Base-by-base conservation (phyloP, 139 green algal species). In the Monoraphidium neglectum region DNA sequence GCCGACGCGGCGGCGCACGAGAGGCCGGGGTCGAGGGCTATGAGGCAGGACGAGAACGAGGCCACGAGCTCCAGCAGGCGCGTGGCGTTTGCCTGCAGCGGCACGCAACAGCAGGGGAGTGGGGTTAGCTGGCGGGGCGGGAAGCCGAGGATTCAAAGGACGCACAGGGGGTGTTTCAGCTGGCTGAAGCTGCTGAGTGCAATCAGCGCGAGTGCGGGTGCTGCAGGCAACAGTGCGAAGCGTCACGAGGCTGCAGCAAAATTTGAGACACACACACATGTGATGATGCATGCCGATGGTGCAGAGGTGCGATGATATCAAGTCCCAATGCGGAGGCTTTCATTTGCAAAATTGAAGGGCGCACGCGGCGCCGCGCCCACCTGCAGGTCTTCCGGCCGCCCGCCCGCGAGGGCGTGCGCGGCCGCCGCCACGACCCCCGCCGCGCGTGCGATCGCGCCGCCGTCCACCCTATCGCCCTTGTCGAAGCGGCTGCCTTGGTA, bases 401-500 rank as follows among this genome's bases (percentile, higher is more conserved):
- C 81, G 16, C 36, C 65, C 23, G 83, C 88, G 46, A 93, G 70
- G 8, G 5, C 8, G 62, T 94, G 83, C 62, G 92, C 66, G 10
- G 86, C 77, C 1, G 59, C 68, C 0, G 89, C 89, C 13, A 87
- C 36, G 18, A 94, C 38, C 35, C 85, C 64, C 8, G 91, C 82
- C 2, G 82, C 72, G 13, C 33, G 12, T 13, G 75, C 66, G 38
- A 82, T 46, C 24, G 56, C 40, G 35, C 67, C 76, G 10, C 26
- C 2, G 32, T 81, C 61, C 12, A 86, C 28, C 26, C 21, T 69
- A 36, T 56, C 70, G 35, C 35, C 70, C 54, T 80, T 83, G 71
- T 93, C 86, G 49, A 84, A 78, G 16, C 76, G 60, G 73, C 82
- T 91, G 40, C 90, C 56, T 36, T 81, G 93, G 71, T 80, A 88